Conservation (phyloP, 768 basidiomycete genomes). For the Boletus insuetus region DNA sequence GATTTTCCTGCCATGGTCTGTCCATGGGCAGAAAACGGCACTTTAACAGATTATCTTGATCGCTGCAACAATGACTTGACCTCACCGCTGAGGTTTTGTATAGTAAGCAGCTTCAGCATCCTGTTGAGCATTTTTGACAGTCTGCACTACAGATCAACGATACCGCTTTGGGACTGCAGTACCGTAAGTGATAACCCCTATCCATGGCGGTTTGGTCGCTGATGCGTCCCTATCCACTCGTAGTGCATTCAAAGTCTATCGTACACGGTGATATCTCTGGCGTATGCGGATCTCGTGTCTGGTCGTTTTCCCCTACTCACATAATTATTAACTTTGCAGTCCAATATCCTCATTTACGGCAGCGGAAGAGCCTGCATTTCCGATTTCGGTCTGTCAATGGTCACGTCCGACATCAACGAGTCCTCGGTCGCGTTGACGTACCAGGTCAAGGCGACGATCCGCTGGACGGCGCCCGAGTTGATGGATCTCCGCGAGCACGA, state of each 20-base stretch:
- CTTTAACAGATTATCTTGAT: slow-evolving; percentile 24
- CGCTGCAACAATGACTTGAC: slow-evolving; percentile 11
- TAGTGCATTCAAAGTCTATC: slow-evolving; percentile 21
- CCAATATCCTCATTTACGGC: slow-evolving; percentile 45
- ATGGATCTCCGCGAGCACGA: slow-evolving; percentile 13
- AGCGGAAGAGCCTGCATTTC: slow-evolving; percentile 41
- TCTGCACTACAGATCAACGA: slow-evolving; percentile 19
- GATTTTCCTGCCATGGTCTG: slow-evolving; percentile 32
- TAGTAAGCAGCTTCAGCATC: slow-evolving; percentile 9
- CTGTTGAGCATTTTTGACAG: not conserved
- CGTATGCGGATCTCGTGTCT: slow-evolving; percentile 5
- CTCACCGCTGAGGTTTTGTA: slow-evolving; percentile 4
- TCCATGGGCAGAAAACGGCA: slow-evolving; percentile 33
- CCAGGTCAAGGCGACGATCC: slow-evolving; percentile 38
- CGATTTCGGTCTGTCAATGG: slow-evolving; percentile 47
- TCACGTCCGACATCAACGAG: slow-evolving; percentile 35
- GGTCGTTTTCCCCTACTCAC: not conserved
- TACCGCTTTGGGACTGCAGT: slow-evolving; percentile 27
- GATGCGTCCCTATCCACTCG: not conserved
- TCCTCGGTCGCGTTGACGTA: slow-evolving; percentile 33
- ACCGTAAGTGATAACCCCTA: slow-evolving; percentile 12
- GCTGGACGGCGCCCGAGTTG: slow-evolving; percentile 48
- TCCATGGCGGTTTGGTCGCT: not conserved
- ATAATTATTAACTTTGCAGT: slow-evolving; percentile 15
- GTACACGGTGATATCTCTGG: slow-evolving; percentile 32